Base-by-base conservation (phyloP, 192 early-diverging fungal genomes). In the Mortierella alpina region DNA sequence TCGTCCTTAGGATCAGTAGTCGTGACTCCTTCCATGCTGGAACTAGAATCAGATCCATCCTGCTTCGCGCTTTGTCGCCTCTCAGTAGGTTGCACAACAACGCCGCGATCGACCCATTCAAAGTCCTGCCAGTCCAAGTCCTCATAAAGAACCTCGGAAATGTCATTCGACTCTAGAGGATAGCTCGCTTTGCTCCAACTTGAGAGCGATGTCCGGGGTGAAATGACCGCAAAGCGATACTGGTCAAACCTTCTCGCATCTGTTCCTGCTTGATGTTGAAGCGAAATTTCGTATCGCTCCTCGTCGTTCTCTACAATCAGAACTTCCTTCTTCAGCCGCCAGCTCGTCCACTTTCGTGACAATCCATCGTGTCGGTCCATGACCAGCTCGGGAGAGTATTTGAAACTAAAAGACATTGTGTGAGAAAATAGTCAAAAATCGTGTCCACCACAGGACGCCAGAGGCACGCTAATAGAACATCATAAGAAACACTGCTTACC, bases 341-440 rank as follows among this genome's bases (percentile, higher is more conserved):
- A 72, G 69, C 63, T 75, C 4, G 82, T 80, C 77, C 77, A 80
- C 40, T 80, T 80, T 9, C 69, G 64, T 12, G 77, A 80, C 8
- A 80, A 59, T 15, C 77, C 63, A 60, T 79, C 66, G 48, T 85
- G 71, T 14, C 72, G 58, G 50, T 88, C 84, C 71, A 71, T 72
- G 54, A 91, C 78, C 15, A 90, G 46, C 42, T 83, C 70, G 1
- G 86, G 88, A 0, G 65, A 64, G 55, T 90, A 91, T 54, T 91
- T 90, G 65, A 86, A 85, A 65, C 89, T 90, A 52, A 13, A 17
- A 10, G 20, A 14, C 49, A 50, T 1, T 2, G 49, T 50, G 49
- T 4, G 6, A 56, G 8, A 11, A 13, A 50, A 22, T 9, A 61
- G 44, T 41, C 14, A 40, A 14, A 14, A 7, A 13, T 7, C 17